Evolutionary conservation across 192 early-diverging fungal species (phyloP).

Genomic region (Rhizoclosmatium sp.): DNA sequence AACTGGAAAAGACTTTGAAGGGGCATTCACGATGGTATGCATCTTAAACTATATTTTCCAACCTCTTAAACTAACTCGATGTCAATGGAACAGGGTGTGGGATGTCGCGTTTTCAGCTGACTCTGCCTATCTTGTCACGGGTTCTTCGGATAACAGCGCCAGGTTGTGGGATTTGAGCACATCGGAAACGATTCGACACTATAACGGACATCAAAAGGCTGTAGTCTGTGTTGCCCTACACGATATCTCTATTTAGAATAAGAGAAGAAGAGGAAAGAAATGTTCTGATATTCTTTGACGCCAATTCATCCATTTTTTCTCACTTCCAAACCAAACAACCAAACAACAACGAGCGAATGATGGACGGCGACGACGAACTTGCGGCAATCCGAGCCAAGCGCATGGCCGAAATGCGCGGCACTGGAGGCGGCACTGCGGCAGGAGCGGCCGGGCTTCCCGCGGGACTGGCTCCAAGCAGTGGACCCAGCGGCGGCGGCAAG

Average conservation of each 20-base stretch:
- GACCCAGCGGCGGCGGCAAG: conserved; percentile 51
- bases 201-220: conserved; percentile 90
- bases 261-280: not conserved
- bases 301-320: no score
- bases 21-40: conserved; percentile 80
- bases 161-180: conserved; percentile 81
- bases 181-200: conserved; percentile 83
- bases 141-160: conserved; percentile 86
- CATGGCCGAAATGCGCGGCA: conserved; percentile 64
- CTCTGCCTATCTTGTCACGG: conserved; percentile 89
- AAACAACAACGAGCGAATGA: not conserved
- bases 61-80: not conserved
- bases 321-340: not conserved
- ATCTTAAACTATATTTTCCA: not conserved
- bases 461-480: conserved; percentile 49
- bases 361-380: conserved; percentile 78
- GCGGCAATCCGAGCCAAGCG: conserved; percentile 77
- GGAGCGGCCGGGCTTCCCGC: conserved; percentile 47
- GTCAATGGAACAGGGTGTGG: conserved; percentile 69
- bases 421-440: conserved; percentile 40
- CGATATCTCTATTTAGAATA: conserved; percentile 62
- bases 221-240: conserved; percentile 88
- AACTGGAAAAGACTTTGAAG: conserved; percentile 75
- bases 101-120: conserved; percentile 91
- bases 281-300: not conserved